phyloP scores from a whole-genome alignment of 2,329 filamentous ascomycete species.

The Fusarium pseudonygamai region DNA sequence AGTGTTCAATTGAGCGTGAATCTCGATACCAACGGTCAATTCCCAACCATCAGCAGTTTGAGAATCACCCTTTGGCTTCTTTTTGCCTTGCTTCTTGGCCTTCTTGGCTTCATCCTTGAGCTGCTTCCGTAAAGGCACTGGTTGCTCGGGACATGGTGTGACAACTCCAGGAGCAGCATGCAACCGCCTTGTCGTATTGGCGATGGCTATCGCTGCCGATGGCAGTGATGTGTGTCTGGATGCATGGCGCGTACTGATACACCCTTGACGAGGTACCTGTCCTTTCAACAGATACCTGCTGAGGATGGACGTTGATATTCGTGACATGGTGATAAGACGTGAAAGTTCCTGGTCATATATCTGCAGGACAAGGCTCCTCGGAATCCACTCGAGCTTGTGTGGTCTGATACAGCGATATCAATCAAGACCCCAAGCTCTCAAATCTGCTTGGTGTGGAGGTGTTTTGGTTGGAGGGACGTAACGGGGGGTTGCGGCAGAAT shows the following conservation, averaged over 20 bases:
- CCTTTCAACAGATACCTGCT: constrained; percentile 61
- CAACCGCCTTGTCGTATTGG: constrained; percentile 38
- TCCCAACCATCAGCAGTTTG: constrained; percentile 80
- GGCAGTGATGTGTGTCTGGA: constrained; percentile 24
- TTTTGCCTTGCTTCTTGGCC: constrained; percentile 70
- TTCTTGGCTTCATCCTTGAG: constrained; percentile 77
- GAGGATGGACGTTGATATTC: constrained; percentile 55
- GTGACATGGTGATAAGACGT: constrained; percentile 50
- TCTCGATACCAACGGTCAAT: constrained; percentile 94
- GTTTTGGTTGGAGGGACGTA: not conserved
- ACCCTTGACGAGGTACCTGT: constrained; percentile 54
- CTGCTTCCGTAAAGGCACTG: constrained; percentile 73
- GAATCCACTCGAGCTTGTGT: not conserved
- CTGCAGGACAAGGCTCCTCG: not conserved
- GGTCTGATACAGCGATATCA: not conserved
- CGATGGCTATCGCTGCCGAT: constrained; percentile 15
- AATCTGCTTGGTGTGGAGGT: not conserved
- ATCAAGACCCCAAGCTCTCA: not conserved
- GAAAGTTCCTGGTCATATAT: too few relatives aligned
- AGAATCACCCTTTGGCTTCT: constrained; percentile 55
- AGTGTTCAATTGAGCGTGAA: constrained; percentile 95
- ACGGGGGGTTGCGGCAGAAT: constrained; percentile 2
- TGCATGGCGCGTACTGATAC: constrained; percentile 44
- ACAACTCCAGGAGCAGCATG: constrained; percentile 45
- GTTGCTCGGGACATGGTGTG: constrained; percentile 28